These are phyloP conservation scores for Puya raimondii DNA, from an alignment of 176 grass and related monocot species.

Conservation along the genomic window DNA sequence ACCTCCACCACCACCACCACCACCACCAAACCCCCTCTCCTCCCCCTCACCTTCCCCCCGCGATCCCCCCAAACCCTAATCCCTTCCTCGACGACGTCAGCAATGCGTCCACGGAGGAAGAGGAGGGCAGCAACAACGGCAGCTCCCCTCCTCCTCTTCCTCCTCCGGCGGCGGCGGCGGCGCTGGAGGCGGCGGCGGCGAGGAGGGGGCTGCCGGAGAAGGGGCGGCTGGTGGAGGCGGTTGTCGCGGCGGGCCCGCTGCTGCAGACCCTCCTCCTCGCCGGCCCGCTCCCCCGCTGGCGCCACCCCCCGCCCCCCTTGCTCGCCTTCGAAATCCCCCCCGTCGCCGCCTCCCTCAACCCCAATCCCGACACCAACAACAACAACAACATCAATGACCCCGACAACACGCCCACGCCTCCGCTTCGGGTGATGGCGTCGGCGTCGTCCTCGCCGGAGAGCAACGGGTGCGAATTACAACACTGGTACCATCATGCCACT, in stretches of 20 bases:
- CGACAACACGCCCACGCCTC: no score
- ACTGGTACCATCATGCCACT: no score
- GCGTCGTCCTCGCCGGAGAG: no score
- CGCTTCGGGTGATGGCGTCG: no score
- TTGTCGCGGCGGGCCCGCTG: constrained; percentile 64
- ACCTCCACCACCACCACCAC: not conserved
- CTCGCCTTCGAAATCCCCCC: constrained; percentile 56
- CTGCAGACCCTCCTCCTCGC: constrained; percentile 82
- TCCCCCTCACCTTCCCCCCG: not conserved
- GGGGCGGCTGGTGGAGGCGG: constrained; percentile 74
- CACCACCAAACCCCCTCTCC: not conserved
- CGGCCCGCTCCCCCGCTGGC: constrained; percentile 87
- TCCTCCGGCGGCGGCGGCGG: not conserved
- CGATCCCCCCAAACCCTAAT: not conserved
- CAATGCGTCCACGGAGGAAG: not conserved
- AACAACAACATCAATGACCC: no score
- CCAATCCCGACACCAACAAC: not conserved
- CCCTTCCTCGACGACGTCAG: not conserved
- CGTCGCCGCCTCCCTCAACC: constrained; percentile 29
- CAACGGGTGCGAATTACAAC: no score
- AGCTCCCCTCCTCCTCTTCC: constrained; percentile 1
- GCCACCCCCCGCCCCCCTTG: constrained; percentile 56
- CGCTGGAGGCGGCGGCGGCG: constrained; percentile 43
- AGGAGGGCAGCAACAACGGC: constrained; percentile 1
- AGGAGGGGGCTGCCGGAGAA: constrained; percentile 65